phyloP scores from a whole-genome alignment of 345 rosid species.

The Hypericum androsaemum region DNA sequence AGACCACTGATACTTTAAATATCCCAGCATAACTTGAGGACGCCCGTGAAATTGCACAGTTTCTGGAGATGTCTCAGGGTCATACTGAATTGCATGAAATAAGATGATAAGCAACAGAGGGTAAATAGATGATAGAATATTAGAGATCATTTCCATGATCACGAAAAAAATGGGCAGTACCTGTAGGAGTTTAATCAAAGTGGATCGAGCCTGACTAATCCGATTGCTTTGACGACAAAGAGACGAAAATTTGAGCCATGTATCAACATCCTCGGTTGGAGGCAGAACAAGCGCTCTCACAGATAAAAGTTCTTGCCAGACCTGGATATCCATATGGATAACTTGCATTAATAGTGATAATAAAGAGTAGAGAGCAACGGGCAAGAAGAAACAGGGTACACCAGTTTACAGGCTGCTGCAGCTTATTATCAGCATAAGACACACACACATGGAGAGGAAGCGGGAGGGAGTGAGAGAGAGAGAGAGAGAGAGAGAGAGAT shows the following conservation, averaged over 20 bases:
- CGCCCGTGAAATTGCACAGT: slow-evolving; percentile 68
- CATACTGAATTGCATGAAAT: slow-evolving; percentile 45
- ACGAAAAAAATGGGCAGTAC: slow-evolving; percentile 17
- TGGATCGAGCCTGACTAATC: slow-evolving; percentile 92
- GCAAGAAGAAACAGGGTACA: neutral
- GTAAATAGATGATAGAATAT: neutral
- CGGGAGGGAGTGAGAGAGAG: neutral
- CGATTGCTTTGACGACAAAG: slow-evolving; percentile 85
- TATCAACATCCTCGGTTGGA: slow-evolving; percentile 84
- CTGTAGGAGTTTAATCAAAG: slow-evolving; percentile 84
- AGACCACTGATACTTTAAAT: slow-evolving; percentile 93
- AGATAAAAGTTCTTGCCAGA: slow-evolving; percentile 85
- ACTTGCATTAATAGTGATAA: too few relatives aligned
- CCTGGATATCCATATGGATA: slow-evolving; percentile 34
- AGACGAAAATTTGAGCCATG: slow-evolving; percentile 95
- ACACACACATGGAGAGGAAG: too few relatives aligned
- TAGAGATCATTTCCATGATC: neutral
- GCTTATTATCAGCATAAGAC: neutral
- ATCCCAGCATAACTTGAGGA: slow-evolving; percentile 93
- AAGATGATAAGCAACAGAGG: slow-evolving; percentile 6
- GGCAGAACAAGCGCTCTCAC: slow-evolving; percentile 94
- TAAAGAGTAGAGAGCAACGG: neutral
- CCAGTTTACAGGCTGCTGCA: neutral
- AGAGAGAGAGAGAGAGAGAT: slow-evolving; percentile 2
- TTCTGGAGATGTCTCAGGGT: slow-evolving; percentile 76